A percentile compares a stretch with the other conserved stretches of the same genome.
These are phyloP conservation scores for Blastobotrys persicus DNA, from an alignment of 1,139 yeast genomes.

Conservation along the genomic window DNA sequence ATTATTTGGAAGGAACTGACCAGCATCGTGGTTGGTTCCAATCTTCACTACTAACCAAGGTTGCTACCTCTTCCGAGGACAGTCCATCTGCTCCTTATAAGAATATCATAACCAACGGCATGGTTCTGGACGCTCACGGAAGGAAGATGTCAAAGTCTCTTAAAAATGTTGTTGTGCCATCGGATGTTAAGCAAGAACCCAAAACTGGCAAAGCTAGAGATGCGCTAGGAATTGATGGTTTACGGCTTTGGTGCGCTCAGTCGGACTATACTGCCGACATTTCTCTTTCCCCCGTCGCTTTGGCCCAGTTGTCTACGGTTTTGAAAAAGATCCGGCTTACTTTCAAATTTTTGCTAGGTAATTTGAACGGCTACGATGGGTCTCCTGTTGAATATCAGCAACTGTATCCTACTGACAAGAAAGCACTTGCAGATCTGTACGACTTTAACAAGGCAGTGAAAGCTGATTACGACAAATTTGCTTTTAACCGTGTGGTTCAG, in stretches of 20 bases:
- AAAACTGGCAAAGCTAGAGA: slow-evolving; percentile 55
- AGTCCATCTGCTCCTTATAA: slow-evolving; percentile 58
- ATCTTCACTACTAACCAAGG: slow-evolving; percentile 79
- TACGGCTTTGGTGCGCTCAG: slow-evolving; percentile 88
- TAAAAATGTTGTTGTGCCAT: slow-evolving; percentile 78
- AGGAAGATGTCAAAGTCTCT: slow-evolving; percentile 91
- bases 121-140: slow-evolving; percentile 80
- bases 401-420: slow-evolving; percentile 61
- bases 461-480: slow-evolving; percentile 52
- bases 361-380: slow-evolving; percentile 46
- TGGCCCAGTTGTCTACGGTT: slow-evolving; percentile 74
- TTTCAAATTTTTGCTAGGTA: slow-evolving; percentile 77
- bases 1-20: slow-evolving; percentile 91
- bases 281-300: slow-evolving; percentile 66
- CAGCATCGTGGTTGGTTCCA: slow-evolving; percentile 99
- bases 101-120: slow-evolving; percentile 86
- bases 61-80: slow-evolving; percentile 44
- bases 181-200: slow-evolving; percentile 43
- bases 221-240: slow-evolving; percentile 85
- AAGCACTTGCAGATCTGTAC: slow-evolving; percentile 55
- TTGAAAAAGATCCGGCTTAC: slow-evolving; percentile 81
- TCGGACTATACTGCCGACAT: slow-evolving; percentile 83
- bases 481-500: slow-evolving; percentile 65
- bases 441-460: slow-evolving; percentile 47
- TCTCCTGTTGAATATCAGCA: slow-evolving; percentile 38